Evolutionary conservation across 1,139 yeast species (phyloP).

Genomic region (Diutina catenulata): DNA sequence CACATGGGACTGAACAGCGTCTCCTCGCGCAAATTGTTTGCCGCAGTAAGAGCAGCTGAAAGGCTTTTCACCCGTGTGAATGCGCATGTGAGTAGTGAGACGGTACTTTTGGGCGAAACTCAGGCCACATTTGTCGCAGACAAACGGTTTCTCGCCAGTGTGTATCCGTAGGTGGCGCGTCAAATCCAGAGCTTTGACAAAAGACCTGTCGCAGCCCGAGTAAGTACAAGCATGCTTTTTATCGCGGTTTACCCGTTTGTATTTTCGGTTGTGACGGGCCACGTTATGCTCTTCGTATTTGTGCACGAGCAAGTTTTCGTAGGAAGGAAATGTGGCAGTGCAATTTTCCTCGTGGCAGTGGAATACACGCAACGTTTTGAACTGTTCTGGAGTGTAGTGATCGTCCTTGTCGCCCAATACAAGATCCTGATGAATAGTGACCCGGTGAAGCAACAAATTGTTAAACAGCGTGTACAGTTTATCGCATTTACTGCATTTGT

Average conservation of each 20-base stretch:
- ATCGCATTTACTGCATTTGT: conserved; percentile 9
- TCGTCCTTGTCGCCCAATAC: conserved; percentile 6
- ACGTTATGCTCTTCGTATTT: conserved; percentile 7
- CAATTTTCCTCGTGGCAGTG: conserved; percentile 10
- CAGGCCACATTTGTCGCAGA: conserved; percentile 14
- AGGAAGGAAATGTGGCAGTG: conserved; percentile 9
- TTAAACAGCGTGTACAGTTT: conserved; percentile 10
- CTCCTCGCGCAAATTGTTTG: conserved; percentile 12
- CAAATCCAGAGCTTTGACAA: conserved; percentile 15
- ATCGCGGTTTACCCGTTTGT: conserved; percentile 10
- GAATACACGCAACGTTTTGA: conserved; percentile 9
- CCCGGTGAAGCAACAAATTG: conserved; percentile 10
- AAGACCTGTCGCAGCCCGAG: conserved; percentile 13
- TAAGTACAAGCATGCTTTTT: conserved; percentile 13
- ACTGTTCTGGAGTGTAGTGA: conserved; percentile 5
- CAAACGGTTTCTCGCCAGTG: conserved; percentile 18
- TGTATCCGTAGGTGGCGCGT: conserved; percentile 16
- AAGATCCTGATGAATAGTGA: conserved; percentile 10
- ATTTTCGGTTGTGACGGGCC: conserved; percentile 8
- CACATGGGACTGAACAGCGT: conserved; percentile 1
- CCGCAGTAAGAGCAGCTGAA: conserved; percentile 16
- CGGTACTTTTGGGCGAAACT: conserved; percentile 17
- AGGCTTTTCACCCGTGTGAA: conserved; percentile 20
- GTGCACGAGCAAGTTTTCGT: conserved; percentile 9
- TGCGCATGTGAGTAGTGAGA: conserved; percentile 16